Base-by-base conservation (phyloP, 2,329 filamentous ascomycete genomes). In the Microdochium bolleyi region DNA sequence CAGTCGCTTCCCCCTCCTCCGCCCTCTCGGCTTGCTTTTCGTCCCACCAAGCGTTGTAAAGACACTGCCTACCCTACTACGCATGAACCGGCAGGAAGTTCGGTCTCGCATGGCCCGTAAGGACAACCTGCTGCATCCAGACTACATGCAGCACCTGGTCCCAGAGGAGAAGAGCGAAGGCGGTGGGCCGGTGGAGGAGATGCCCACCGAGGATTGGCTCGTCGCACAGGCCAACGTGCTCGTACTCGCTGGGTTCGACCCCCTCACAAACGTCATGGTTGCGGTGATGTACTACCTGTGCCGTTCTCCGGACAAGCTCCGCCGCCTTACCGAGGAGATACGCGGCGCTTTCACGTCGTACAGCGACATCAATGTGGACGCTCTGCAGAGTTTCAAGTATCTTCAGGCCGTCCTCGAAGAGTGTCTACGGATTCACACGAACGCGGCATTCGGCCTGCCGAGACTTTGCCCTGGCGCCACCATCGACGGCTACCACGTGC, bases 101-200 rank as follows among this genome's bases (percentile, higher is more conserved):
- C 34, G 57, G 22, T 21, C 34, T 21, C 60, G 61, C 8, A 58
- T 64, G 24, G 53, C 58, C 19, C 55, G 54, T 10, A 56, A 58
- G 3, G 59, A 58, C 13, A 52, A 57, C 19, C 54, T 53, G 3
- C 48, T 58, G 44, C 58, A 62, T 44, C 27, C 55, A 4, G 62
- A 64, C 55, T 60, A 62, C 30, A 54, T 62, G 24, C 61, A 63
- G n/a, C 55, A 60, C 25, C 46, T 63, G 1, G 13, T 60, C 3
- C 58, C 57, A 1, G 38, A 53, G 2, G 56, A 60, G 52, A 59
- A 46, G 53, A 54, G 24, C 19, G 14, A 30, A 11, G 27, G 27
- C 11, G 27, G 11, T 30, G 27, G 11, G 27, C 27, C 27, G 27
- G 27, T 7, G 4, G 52, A 63, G 19, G 32, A 56, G 3, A 51